These are phyloP conservation scores for Fusarium hostae DNA, from an alignment of 2,329 filamentous ascomycete genomes.

Conservation along the genomic window DNA sequence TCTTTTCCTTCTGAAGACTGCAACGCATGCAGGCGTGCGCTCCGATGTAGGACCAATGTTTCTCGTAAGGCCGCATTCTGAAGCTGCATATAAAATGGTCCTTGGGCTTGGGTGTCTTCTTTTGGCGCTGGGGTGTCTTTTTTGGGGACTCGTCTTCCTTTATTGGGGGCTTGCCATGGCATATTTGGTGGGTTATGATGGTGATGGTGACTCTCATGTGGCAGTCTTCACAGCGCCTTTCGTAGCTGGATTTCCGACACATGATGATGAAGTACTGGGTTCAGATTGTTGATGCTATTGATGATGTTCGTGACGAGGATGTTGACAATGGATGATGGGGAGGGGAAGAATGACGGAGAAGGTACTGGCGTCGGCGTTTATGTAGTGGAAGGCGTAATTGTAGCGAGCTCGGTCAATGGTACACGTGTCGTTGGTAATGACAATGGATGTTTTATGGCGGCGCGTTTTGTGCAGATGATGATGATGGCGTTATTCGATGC, in stretches of 20 bases:
- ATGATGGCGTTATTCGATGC: not conserved
- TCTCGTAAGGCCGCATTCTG: not conserved
- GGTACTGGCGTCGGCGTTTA: not conserved
- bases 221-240: not conserved
- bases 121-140: too few relatives aligned
- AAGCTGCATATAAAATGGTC: not conserved
- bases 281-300: not conserved
- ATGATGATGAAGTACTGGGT: not conserved
- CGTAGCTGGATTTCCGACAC: not conserved
- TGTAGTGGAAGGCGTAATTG: not conserved
- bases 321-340: not conserved
- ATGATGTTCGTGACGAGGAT: not conserved
- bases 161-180: not conserved
- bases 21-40: not conserved
- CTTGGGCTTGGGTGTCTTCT: too few relatives aligned
- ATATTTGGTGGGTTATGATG: not conserved
- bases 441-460: too few relatives aligned
- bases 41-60: not conserved
- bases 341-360: not conserved
- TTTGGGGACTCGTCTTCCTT: too few relatives aligned
- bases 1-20: not conserved
- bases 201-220: not conserved
- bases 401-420: fast-evolving
- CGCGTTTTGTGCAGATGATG: fast-evolving
- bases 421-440: not conserved